Conservation (phyloP, 1,284 basidiomycete species). For the Cutaneotrichosporon sp. region DNA sequence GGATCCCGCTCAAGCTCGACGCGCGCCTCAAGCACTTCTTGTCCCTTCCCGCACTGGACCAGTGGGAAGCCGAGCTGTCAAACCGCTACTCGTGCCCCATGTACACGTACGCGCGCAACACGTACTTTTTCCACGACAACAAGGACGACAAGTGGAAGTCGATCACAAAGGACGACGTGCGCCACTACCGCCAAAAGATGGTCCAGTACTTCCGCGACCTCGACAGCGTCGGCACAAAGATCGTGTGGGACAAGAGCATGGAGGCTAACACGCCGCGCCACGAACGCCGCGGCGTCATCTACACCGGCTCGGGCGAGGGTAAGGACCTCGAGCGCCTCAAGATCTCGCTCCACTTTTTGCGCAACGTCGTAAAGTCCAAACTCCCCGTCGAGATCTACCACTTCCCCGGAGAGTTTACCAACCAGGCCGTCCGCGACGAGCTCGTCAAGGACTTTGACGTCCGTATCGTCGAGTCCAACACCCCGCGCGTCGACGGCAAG, state of each 20-base stretch:
- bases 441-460: conserved; percentile 33
- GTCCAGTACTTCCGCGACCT: conserved; percentile 42
- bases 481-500: conserved; percentile 27
- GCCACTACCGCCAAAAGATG: conserved; percentile 39
- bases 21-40: conserved; percentile 32
- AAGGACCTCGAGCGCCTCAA: conserved; percentile 44
- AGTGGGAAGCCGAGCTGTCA: conserved; percentile 41
- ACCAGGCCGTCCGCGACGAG: conserved; percentile 28
- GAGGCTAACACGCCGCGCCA: conserved; percentile 27
- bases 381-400: conserved; percentile 51
- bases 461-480: conserved; percentile 23
- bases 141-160: conserved; percentile 42
- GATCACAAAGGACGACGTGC: conserved; percentile 37
- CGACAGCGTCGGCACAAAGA: conserved; percentile 35
- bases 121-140: conserved; percentile 43
- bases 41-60: conserved; percentile 35
- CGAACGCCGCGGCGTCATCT: conserved; percentile 46
- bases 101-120: conserved; percentile 42
- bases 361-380: conserved; percentile 42
- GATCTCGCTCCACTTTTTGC: conserved; percentile 45
- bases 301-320: conserved; percentile 46
- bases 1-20: conserved; percentile 35
- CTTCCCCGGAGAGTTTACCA: conserved; percentile 48
- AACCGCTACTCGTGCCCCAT: conserved; percentile 39
- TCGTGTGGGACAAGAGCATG: conserved; percentile 42